Base-by-base conservation (phyloP, 805 yeast species). In the Metschnikowia gruessii region DNA sequence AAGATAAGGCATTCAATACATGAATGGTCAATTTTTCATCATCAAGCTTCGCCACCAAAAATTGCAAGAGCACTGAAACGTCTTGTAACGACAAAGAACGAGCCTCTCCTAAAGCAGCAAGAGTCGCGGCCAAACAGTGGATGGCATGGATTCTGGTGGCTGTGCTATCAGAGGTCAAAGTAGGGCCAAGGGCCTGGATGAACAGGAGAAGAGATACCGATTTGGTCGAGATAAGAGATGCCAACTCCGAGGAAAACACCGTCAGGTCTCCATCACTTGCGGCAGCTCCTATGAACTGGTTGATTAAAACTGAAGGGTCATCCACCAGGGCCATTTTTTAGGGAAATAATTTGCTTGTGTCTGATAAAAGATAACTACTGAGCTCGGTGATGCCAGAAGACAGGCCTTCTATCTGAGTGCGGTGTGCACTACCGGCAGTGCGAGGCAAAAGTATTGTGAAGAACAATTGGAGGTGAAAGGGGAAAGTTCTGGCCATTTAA, bases 11-110 rank as follows among this genome's bases (percentile, higher is more conserved):
- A 9, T 57, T 60, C 2, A 85, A 62, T 1, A 83, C 75, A 49
- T 79, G 79, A 32, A 67, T 67, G 26, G 81, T 58, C 36, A 85
- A 74, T 3, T 71, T 64, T 13, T 74, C 70, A 57, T 90, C 97
- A 11, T 81, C 85, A 18, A 88, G 62, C 53, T 92, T 85, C 15
- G 82, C 80, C 13, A 75, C 49, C 45, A 81, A 76, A 62, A 92
- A 92, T 5, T 76, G 74, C 15, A 76, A 46, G 43, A 81, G 62
- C 11, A 79, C 83, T 21, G 63, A 57, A 8, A 79, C 64, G 54
- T 81, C 85, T 38, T 75, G 76, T 17, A 66, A 60, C n/a, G 71
- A 55, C 7, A 72, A 52, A 6, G 45, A 28, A 2, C 56, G 57
- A 16, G 62, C 56, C 1, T 58, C 53, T 10, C 62, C 57, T 3